A percentile compares a stretch with the other conserved stretches of the same genome.
Evolutionary conservation across 768 basidiomycete species (phyloP).

Genomic region (Serpula lacrymans): DNA sequence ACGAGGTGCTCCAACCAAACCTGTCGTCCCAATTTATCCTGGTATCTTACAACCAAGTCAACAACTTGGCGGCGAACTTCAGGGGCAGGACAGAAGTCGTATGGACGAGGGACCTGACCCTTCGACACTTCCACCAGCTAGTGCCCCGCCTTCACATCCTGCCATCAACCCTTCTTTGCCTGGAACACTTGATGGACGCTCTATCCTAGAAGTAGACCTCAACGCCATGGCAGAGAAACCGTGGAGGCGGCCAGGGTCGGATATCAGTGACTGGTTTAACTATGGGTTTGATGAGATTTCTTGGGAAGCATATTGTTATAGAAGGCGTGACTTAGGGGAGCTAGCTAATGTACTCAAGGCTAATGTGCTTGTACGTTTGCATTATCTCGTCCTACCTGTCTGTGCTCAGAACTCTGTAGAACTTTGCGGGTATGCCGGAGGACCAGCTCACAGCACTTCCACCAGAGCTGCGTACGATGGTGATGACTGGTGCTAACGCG

Average conservation of each 20-base stretch:
- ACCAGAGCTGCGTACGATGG: conserved; percentile 80
- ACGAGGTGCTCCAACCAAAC: conserved; percentile 44
- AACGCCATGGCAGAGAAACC: conserved; percentile 73
- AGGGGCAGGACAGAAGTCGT: conserved; percentile 13
- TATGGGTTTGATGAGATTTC: conserved; percentile 97
- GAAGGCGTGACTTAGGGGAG: conserved; percentile 78
- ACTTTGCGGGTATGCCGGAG: conserved; percentile 79
- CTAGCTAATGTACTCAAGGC: conserved; percentile 76
- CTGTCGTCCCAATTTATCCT: conserved; percentile 4
- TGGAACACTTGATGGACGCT: conserved; percentile 69
- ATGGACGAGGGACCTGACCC: conserved; percentile 58
- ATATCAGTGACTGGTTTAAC: conserved; percentile 98
- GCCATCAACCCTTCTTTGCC: conserved; percentile 63
- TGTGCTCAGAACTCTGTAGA: conserved; percentile 39
- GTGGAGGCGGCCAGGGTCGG: conserved; percentile 90
- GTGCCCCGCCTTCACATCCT: conserved; percentile 79
- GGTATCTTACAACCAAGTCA: conserved; percentile 6
- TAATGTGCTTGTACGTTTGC: conserved; percentile 68
- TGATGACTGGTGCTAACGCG: conserved; percentile 76
- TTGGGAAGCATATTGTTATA: conserved; percentile 91
- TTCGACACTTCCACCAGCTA: conserved; percentile 58
- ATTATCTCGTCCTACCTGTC: not conserved
- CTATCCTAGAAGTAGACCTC: conserved; percentile 84
- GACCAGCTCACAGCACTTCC: conserved; percentile 76
- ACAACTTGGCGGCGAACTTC: conserved; percentile 11